Percentiles rank a stretch among this genome's conserved stretches.
phyloP scores from a whole-genome alignment of 2,329 filamentous ascomycete species.

The Diaporthe longicolla region DNA sequence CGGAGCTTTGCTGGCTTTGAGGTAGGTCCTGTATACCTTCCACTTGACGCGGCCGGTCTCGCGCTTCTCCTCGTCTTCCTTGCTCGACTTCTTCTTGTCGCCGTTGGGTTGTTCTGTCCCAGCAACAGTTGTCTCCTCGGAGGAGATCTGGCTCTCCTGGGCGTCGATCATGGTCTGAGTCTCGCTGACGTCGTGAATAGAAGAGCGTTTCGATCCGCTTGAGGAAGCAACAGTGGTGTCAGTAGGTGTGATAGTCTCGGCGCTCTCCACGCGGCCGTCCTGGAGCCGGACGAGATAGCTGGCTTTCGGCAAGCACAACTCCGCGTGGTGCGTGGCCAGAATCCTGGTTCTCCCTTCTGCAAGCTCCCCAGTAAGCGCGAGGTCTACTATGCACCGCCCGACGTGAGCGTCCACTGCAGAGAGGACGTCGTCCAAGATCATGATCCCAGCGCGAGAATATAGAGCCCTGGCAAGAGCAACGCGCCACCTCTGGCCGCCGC shows the following conservation, averaged over 20 bases:
- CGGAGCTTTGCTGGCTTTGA: constrained; percentile 49
- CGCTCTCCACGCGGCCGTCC: constrained; percentile 47
- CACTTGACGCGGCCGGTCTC: constrained; percentile 53
- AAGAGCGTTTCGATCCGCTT: constrained; percentile 36
- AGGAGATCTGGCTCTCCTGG: constrained; percentile 38
- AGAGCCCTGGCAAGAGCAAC: constrained; percentile 61
- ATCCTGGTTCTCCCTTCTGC: constrained; percentile 70
- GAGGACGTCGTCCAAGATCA: constrained; percentile 64
- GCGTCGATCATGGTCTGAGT: constrained; percentile 39
- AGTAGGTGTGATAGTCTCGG: constrained; percentile 43
- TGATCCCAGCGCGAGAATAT: constrained; percentile 59
- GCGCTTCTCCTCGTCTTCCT: constrained; percentile 48
- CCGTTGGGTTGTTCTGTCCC: constrained; percentile 35
- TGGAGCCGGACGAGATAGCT: constrained; percentile 50
- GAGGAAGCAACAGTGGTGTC: constrained; percentile 16
- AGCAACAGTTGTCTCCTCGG: constrained; percentile 38
- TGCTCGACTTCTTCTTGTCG: constrained; percentile 42
- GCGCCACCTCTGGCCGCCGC: constrained; percentile 62
- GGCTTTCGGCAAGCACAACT: constrained; percentile 51
- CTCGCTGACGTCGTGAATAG: constrained; percentile 41
- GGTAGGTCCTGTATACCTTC: constrained; percentile 53
- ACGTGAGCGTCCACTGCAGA: constrained; percentile 65
- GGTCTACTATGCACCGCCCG: constrained; percentile 63
- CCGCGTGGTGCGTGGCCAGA: constrained; percentile 69
- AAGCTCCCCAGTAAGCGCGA: constrained; percentile 66